phyloP scores from a whole-genome alignment of 1,284 basidiomycete species.

The Ceratobasidium sp. region DNA sequence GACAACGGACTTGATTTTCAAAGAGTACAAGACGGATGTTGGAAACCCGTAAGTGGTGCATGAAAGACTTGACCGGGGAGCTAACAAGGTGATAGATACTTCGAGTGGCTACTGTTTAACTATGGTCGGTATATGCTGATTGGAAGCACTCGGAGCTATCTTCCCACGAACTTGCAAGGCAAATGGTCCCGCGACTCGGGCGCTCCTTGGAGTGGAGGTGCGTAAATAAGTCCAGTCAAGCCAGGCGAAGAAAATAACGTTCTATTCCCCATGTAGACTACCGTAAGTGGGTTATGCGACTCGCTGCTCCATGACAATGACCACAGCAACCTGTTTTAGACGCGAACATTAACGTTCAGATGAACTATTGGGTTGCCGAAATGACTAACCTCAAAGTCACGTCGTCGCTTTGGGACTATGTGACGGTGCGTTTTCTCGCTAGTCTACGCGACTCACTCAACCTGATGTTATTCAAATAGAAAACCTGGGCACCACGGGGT shows the following conservation, averaged over 20 bases:
- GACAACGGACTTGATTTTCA: slow-evolving; percentile 64
- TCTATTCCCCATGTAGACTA: slow-evolving; percentile 58
- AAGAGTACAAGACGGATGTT: slow-evolving; percentile 60
- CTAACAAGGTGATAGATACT: slow-evolving; percentile 52
- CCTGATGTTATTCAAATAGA: slow-evolving; percentile 53
- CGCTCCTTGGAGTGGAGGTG: slow-evolving; percentile 70
- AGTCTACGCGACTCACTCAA: slow-evolving; percentile 5
- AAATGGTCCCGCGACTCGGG: slow-evolving; percentile 66
- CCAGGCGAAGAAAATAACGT: not conserved
- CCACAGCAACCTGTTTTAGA: slow-evolving; percentile 54
- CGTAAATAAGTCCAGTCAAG: not conserved
- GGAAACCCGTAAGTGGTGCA: slow-evolving; percentile 56
- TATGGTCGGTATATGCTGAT: slow-evolving; percentile 71
- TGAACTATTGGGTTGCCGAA: slow-evolving; percentile 80
- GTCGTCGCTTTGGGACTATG: slow-evolving; percentile 69
- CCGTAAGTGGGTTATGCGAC: slow-evolving; percentile 55
- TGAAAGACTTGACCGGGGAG: not conserved
- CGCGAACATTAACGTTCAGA: slow-evolving; percentile 77
- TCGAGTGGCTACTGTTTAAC: slow-evolving; percentile 77
- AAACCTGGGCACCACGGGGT: slow-evolving; percentile 75
- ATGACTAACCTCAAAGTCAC: no score
- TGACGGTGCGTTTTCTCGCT: slow-evolving; percentile 59
- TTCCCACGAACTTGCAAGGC: slow-evolving; percentile 76
- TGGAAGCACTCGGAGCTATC: slow-evolving; percentile 64
- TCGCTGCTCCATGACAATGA: no score